Evolutionary conservation across 2,329 filamentous ascomycete species (phyloP).

Genomic region (Fusarium devonianum): DNA sequence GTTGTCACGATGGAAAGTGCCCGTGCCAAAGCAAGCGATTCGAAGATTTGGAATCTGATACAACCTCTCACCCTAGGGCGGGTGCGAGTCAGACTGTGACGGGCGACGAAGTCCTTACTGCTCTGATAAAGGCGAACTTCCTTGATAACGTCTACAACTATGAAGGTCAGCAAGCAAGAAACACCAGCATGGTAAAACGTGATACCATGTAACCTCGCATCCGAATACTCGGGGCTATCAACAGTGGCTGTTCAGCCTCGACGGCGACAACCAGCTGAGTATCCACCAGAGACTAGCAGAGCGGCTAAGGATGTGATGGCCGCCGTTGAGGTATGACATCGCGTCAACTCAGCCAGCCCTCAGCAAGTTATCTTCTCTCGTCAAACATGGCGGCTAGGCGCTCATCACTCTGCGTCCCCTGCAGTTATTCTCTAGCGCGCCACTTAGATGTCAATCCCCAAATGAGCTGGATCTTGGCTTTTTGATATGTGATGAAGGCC

Average conservation of each 20-base stretch:
- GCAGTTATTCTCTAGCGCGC: slow-evolving; percentile 30
- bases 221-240: slow-evolving; percentile 14
- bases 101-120: no score
- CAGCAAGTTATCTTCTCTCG: neutral
- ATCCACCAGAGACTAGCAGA: slow-evolving; percentile 11
- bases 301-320: neutral
- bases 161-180: no score
- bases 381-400: neutral
- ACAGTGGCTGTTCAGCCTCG: neutral
- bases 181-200: no score
- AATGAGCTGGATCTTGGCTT: slow-evolving; percentile 19
- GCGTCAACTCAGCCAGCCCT: slow-evolving; percentile 14
- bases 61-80: no score
- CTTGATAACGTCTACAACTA: no score
- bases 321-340: slow-evolving; percentile 9
- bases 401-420: slow-evolving; percentile 7
- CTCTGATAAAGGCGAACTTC: no score
- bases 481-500: slow-evolving; percentile 36
- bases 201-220: slow-evolving; percentile 26
- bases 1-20: neutral
- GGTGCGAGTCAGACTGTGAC: no score
- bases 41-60: no score
- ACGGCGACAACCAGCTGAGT: neutral
- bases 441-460: slow-evolving; percentile 2
- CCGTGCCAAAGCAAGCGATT: neutral